Evolutionary conservation across 2,329 filamentous ascomycete genomes (phyloP), one percentile per base, ranked within the genome.

Genomic region (Coniochaeta sp.): DNA sequence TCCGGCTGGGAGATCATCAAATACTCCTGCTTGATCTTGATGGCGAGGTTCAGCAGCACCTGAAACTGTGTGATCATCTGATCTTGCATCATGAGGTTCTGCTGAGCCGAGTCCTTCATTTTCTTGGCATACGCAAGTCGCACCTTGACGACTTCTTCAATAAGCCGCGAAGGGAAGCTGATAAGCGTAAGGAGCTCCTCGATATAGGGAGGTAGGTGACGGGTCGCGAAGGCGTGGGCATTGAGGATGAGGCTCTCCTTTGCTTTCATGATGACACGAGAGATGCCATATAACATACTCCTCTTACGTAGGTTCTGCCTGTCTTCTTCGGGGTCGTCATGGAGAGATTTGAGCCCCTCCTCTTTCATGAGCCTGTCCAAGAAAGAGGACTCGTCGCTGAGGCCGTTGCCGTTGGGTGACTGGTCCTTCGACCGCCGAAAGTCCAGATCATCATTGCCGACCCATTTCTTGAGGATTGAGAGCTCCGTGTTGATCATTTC

Each of bases 51-150:
- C 64, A 99, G 85, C 59, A 98, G 79, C 52, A 97, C 90, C 74
- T 96, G 93, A 67, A 99, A 98, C 70, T 99, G 95, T 0, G 90
- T 83, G 64, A 99, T 97, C 90, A 98, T 96, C 75, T 98, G 93
- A 71, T 98, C 93, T 62, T 96, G 90, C 82, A 99, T 91, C 78
- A 99, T 89, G 28, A 90, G 83, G 65, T 93, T 96, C 72, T 96
- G 91, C 76, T 95, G 90, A 1, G 92, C 89, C 11, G 92, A 91
- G 69, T 98, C 93, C 75, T 93, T 96, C 87, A 97, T 96, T 72
- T 92, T 93, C 76, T 88, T 91, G 19, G 93, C 93, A 72, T 97
- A 98, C 11, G 88, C 90, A 31, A 98, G 81, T 61, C 95, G 89
- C 67, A 96, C 89, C 59, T 89, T 89, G 71, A 97, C 97, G 69